Evolutionary conservation across 2,329 filamentous ascomycete species (phyloP).

Genomic region (Biscogniauxia sp.): DNA sequence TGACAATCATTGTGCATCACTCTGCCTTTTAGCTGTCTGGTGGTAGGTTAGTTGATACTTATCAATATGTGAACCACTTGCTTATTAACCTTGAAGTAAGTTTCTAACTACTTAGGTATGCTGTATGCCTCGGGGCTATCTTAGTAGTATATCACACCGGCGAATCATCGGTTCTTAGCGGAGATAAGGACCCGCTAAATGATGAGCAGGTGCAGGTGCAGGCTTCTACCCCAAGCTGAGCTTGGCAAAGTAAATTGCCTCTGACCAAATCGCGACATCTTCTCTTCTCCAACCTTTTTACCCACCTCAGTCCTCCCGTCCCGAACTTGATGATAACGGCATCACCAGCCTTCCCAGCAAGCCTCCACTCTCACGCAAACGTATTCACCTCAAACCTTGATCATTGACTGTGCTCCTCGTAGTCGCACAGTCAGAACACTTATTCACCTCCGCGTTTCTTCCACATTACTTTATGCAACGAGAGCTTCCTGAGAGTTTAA

Average conservation of each 20-base stretch:
- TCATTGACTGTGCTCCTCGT: constrained; percentile 49
- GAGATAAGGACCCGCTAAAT: not conserved
- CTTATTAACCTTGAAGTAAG: too few species aligned
- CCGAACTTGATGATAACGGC: not conserved
- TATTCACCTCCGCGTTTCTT: constrained; percentile 28
- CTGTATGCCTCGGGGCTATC: too few species aligned
- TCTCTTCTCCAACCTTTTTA: not conserved
- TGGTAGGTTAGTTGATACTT: too few species aligned
- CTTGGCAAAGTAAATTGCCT: not conserved
- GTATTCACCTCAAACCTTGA: constrained; percentile 1
- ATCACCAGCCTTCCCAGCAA: not conserved
- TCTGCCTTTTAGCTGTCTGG: too few species aligned
- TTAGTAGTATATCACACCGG: not conserved
- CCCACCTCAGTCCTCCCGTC: not conserved
- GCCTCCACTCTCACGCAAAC: not conserved
- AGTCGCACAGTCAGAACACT: constrained; percentile 49
- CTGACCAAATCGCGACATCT: not conserved
- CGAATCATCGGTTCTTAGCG: not conserved
- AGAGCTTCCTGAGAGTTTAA: constrained; percentile 44
- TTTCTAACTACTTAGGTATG: too few species aligned
- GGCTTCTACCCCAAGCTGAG: not conserved
- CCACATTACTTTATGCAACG: constrained; percentile 62
- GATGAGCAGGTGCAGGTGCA: not conserved
- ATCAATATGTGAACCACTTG: too few species aligned
- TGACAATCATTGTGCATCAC: too few species aligned